phyloP scores from a whole-genome alignment of 1,284 basidiomycete species.

The Malassezia caprae region DNA sequence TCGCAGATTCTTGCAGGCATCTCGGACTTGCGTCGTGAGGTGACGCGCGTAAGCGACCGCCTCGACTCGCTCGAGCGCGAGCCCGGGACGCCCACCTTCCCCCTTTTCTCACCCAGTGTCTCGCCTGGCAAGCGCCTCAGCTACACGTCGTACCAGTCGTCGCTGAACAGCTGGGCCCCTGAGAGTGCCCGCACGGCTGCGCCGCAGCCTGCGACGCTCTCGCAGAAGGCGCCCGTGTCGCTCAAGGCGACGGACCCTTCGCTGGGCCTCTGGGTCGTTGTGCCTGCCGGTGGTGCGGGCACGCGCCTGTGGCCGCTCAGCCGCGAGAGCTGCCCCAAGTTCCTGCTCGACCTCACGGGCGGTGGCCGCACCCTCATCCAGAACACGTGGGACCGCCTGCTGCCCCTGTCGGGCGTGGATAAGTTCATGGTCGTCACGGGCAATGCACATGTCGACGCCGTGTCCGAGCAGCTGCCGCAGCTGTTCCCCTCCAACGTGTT shows the following conservation, averaged over 20 bases:
- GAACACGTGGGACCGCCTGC: conserved; percentile 41
- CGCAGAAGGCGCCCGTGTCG: conserved; percentile 4
- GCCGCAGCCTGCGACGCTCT: conserved; percentile 12
- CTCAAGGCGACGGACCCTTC: conserved; percentile 36
- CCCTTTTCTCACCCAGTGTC: conserved; percentile 14
- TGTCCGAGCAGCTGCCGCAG: conserved; percentile 35
- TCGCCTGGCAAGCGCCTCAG: conserved; percentile 27
- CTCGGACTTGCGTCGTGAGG: conserved; percentile 37
- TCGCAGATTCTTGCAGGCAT: conserved; percentile 38
- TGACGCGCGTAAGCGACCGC: conserved; percentile 12
- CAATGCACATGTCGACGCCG: conserved; percentile 32
- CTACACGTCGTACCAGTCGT: conserved; percentile 22
- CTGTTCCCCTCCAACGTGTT: conserved; percentile 31
- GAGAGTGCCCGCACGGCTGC: conserved; percentile 8
- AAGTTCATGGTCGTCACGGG: conserved; percentile 44
- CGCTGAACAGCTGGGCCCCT: conserved; percentile 8
- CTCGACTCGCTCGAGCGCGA: conserved; percentile 14
- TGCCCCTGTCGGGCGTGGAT: conserved; percentile 32
- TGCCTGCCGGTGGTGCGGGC: conserved; percentile 44
- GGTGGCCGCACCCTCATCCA: conserved; percentile 38
- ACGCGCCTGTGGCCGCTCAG: conserved; percentile 46
- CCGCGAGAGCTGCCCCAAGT: conserved; percentile 42
- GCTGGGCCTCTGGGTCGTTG: conserved; percentile 43
- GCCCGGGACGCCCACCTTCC: conserved; percentile 4
- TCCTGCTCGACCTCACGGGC: conserved; percentile 43